phyloP scores from a whole-genome alignment of 2,329 filamentous ascomycete genomes.

The Aspergillus sergii region DNA sequence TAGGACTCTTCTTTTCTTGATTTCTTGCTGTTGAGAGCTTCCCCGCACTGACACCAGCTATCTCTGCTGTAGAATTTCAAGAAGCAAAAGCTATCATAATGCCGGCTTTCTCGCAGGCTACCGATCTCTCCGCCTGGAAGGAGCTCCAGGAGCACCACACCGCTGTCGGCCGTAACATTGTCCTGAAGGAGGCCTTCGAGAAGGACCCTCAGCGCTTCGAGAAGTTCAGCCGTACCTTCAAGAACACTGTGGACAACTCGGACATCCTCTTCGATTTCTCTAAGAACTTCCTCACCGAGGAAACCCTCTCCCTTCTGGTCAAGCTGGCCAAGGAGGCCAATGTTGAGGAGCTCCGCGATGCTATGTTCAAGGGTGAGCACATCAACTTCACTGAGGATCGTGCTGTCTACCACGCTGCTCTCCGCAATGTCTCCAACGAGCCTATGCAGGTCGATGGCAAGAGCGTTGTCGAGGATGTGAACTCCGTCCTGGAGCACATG shows the following conservation, averaged over 20 bases:
- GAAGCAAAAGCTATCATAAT: constrained; percentile 28
- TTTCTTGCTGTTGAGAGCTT: constrained; percentile 5
- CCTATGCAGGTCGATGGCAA: constrained; percentile 82
- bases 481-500: constrained; percentile 92
- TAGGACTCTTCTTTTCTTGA: neutral
- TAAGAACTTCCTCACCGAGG: constrained; percentile 97
- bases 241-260: constrained; percentile 73
- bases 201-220: constrained; percentile 85
- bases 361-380: constrained; percentile 96
- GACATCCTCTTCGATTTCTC: constrained; percentile 98
- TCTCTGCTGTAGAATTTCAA: constrained; percentile 8
- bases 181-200: constrained; percentile 90
- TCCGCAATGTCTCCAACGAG: constrained; percentile 86
- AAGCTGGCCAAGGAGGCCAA: constrained; percentile 90
- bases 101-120: constrained; percentile 67
- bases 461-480: constrained; percentile 92
- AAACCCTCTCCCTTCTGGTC: constrained; percentile 83
- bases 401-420: constrained; percentile 91
- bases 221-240: constrained; percentile 86
- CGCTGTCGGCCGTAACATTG: constrained; percentile 81
- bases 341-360: constrained; percentile 90
- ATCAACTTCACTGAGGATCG: constrained; percentile 99
- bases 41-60: constrained; percentile 32
- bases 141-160: constrained; percentile 90
- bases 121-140: constrained; percentile 83